These are phyloP conservation scores for Penicillium bovifimosum DNA, from an alignment of 495 filamentous ascomycete species.

Conservation along the genomic window DNA sequence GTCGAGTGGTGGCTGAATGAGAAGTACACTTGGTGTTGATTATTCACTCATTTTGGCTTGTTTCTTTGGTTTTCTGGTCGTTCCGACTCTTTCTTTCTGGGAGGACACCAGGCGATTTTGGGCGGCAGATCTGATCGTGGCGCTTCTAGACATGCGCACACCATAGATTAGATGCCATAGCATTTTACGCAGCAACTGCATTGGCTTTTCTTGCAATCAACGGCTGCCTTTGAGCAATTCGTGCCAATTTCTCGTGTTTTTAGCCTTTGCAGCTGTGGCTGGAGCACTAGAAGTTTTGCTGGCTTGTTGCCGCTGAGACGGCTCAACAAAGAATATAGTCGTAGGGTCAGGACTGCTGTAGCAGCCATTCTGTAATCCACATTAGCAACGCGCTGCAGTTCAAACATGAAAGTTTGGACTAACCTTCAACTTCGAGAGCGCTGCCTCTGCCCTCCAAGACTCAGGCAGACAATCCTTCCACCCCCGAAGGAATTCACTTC, in stretches of 20 bases:
- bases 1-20: slow-evolving; percentile 87
- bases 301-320: slow-evolving; percentile 30
- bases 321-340: slow-evolving; percentile 34
- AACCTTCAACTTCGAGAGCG: slow-evolving; percentile 44
- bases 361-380: slow-evolving; percentile 22
- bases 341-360: slow-evolving; percentile 38
- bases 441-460: slow-evolving; percentile 49
- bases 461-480: slow-evolving; percentile 59
- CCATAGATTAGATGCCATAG: slow-evolving; percentile 12
- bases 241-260: slow-evolving; percentile 76
- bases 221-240: slow-evolving; percentile 63
- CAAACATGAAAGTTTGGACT: slow-evolving; percentile 7
- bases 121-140: slow-evolving; percentile 17
- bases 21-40: slow-evolving; percentile 90
- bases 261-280: slow-evolving; percentile 36
- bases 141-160: slow-evolving; percentile 18
- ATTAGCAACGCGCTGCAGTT: not conserved
- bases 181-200: slow-evolving; percentile 14
- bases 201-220: slow-evolving; percentile 18
- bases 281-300: slow-evolving; percentile 30
- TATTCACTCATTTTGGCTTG: not conserved
- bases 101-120: slow-evolving; percentile 2
- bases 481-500: slow-evolving; percentile 43
- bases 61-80: slow-evolving; percentile 3
- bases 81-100: slow-evolving; percentile 1